phyloP scores from a whole-genome alignment of 805 yeast species.

The Maudiozyma barnettii region DNA sequence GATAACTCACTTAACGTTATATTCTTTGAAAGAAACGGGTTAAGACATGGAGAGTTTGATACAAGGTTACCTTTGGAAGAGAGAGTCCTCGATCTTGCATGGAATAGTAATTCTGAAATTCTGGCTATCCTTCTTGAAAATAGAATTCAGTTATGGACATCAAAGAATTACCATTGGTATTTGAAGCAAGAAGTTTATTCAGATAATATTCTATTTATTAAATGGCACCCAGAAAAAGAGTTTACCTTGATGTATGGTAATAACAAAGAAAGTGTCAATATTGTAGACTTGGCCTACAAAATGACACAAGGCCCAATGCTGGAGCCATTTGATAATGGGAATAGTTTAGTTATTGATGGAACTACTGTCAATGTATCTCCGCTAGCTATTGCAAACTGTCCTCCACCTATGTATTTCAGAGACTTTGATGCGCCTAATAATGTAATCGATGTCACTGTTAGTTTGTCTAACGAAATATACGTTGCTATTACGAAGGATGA shows the following conservation, averaged over 20 bases:
- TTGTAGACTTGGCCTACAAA: slow-evolving; percentile 58
- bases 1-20: slow-evolving; percentile 39
- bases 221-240: slow-evolving; percentile 89
- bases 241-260: slow-evolving; percentile 62
- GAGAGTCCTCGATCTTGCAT: slow-evolving; percentile 44
- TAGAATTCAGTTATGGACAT: slow-evolving; percentile 78
- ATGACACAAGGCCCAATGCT: slow-evolving; percentile 59
- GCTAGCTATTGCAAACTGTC: slow-evolving; percentile 72
- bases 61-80: slow-evolving; percentile 50
- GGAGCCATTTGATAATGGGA: slow-evolving; percentile 65
- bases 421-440: slow-evolving; percentile 47
- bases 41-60: slow-evolving; percentile 78
- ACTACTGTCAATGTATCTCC: slow-evolving; percentile 65
- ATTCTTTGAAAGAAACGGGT: slow-evolving; percentile 88
- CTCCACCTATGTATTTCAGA: slow-evolving; percentile 84
- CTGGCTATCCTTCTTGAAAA: slow-evolving; percentile 57
- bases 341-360: slow-evolving; percentile 77
- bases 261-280: slow-evolving; percentile 36
- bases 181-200: slow-evolving; percentile 64
- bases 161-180: slow-evolving; percentile 93
- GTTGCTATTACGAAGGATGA: slow-evolving; percentile 47
- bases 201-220: slow-evolving; percentile 33
- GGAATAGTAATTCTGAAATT: slow-evolving; percentile 78
- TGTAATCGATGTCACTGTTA: slow-evolving; percentile 57
- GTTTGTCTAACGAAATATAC: slow-evolving; percentile 45